Evolutionary conservation across 345 rosid species (phyloP), one percentile per base, ranked within the genome.

Genomic region (Salix suchowensis): DNA sequence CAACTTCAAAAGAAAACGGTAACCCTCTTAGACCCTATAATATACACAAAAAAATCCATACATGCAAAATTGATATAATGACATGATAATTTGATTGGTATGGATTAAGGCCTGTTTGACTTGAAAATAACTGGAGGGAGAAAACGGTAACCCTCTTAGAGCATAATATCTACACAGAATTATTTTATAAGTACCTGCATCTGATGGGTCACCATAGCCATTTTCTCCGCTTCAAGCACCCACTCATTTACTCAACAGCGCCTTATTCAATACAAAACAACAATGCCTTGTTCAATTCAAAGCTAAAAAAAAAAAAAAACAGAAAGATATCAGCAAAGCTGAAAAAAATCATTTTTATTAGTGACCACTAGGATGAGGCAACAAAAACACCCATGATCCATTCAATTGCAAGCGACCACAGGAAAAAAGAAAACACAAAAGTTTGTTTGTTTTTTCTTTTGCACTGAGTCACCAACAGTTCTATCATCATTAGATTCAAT

Each of bases 181-280:
- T 65, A 26, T 34, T 55, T 26, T 36, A 74, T 72, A 73, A 68
- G 74, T 87, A 90, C 97, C 98, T 90, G 93, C 84, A 92, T 83
- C 54, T 89, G 94, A 86, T 94, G 91, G 84, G 97, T 92, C 80
- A 89, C 93, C 89, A 94, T 87, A 82, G 88, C 91, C 97, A 92
- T 94, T 81, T 73, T 90, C 89, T 78, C 84, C 85, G 82, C 79
- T 84, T 76, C 70, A 84, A 82, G 88, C 88, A 82, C 82, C 82
- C 66, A 72, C 83, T 80, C 97, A 94, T 94, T 79, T 87, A 92
- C 86, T 81, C 87, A 71, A 79, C 66, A 76, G 77, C 66, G 73
- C 88, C 86, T 82, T 72, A 81, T 76, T 73, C 80, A 77, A 81
- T 24, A 80, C 73, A 69, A 55, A 40, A 12, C 44, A 71, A 77